Evolutionary conservation across 164 flowering plant genomes (phyloP).

Genomic region (Sedum album): DNA sequence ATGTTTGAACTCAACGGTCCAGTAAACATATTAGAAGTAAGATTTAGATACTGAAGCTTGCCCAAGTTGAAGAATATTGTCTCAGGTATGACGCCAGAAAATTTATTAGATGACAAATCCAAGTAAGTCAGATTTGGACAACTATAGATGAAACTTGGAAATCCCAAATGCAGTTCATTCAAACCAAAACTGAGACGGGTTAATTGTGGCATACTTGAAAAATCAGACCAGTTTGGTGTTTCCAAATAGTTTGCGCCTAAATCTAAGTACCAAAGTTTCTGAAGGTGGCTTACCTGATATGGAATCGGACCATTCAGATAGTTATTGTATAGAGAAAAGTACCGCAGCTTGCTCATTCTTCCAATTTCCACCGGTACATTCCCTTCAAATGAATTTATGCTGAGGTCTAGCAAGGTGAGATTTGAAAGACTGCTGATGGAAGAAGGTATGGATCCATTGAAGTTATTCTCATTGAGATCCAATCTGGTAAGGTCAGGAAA

Average conservation of each 20-base stretch:
- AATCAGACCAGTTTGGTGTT: slow-evolving; percentile 36
- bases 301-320: slow-evolving; percentile 33
- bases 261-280: slow-evolving; percentile 29
- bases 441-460: slow-evolving; percentile 38
- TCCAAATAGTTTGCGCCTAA: slow-evolving; percentile 35
- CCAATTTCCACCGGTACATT: slow-evolving; percentile 36
- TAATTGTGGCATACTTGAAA: slow-evolving; percentile 26
- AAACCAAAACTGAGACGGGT: slow-evolving; percentile 24
- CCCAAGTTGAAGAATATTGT: slow-evolving; percentile 26
- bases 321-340: slow-evolving; percentile 31
- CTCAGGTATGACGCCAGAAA: slow-evolving; percentile 37
- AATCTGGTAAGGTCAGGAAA: slow-evolving; percentile 34
- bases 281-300: slow-evolving; percentile 30
- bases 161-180: slow-evolving; percentile 21
- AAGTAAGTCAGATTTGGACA: slow-evolving; percentile 39
- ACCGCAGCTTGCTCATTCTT: slow-evolving; percentile 25
- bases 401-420: slow-evolving; percentile 34
- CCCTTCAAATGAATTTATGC: slow-evolving; percentile 25
- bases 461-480: slow-evolving; percentile 23
- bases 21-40: slow-evolving; percentile 21
- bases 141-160: slow-evolving; percentile 28
- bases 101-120: slow-evolving; percentile 31
- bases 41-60: slow-evolving; percentile 33
- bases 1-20: slow-evolving; percentile 34
- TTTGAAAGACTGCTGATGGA: slow-evolving; percentile 28